Base-by-base conservation (phyloP, 305 asterid species). In the Plantago rigida region DNA sequence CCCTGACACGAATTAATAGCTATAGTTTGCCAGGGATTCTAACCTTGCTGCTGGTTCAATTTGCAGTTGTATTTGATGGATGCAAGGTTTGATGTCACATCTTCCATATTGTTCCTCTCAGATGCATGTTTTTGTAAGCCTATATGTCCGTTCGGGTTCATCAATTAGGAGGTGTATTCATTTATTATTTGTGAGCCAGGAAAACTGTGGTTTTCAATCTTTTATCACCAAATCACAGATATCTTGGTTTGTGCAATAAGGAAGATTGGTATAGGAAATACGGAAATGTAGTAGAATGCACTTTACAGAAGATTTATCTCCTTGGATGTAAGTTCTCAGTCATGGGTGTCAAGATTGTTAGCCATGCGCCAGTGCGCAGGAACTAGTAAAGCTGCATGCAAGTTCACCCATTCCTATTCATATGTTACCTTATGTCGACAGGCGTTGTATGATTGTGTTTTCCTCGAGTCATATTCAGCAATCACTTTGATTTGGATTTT, bases 151-250 rank as follows among this genome's bases (percentile, higher is more conserved):
- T 12, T 17, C 44, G 11, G 14, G 41, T 12, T 12, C 58, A 52
- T 13, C n/a, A 34, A 11, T 53, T 17, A 28, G 59, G 44, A 53
- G 44, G 59, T 67, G 68, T 78, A 67, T 68, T 64, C 58, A 60
- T 82, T 81, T 78, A 77, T 80, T 78, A 73, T 73, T 83, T 78
- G 63, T 73, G 77, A 70, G 69, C 83, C 82, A 54, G 74, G 78
- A 34, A 34, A 64, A 64, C 84, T 73, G 87, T 77, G 86, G 71
- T 84, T 82, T 86, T 67, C 70, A 62, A 52, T 47, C 70, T 68
- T 76, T 5, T 36, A 68, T 49, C 19, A 49, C 62, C 62, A 61
- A 71, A 78, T 75, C 84, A 73, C 77, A 71, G 76, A 59, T 50
- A 59, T 59, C 83, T 72, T 75, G 90, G 84, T 73, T 63, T 63